Conservation (phyloP, 768 basidiomycete genomes). For the Floccularia luteovirens region DNA sequence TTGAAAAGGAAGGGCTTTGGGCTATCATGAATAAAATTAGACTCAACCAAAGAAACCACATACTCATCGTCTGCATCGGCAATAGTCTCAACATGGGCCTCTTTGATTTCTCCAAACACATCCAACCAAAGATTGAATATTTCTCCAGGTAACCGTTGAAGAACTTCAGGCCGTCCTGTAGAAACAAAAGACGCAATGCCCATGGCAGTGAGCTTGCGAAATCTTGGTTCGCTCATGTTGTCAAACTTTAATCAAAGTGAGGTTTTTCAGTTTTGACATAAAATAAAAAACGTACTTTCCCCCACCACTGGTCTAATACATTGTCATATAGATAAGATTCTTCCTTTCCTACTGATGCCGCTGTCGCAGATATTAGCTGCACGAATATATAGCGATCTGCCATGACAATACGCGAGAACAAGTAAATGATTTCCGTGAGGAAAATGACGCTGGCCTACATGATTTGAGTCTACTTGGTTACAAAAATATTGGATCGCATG, state of each 20-base stretch:
- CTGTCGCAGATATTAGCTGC: slow-evolving; percentile 60
- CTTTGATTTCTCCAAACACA: slow-evolving; percentile 81
- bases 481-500: not conserved
- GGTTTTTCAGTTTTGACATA: not conserved
- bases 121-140: slow-evolving; percentile 86
- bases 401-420: slow-evolving; percentile 69
- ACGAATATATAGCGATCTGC: slow-evolving; percentile 61
- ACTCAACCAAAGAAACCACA: too few species aligned
- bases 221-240: slow-evolving; percentile 79
- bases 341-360: slow-evolving; percentile 32
- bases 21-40: too few species aligned
- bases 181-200: slow-evolving; percentile 73
- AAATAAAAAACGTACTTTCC: slow-evolving; percentile 44
- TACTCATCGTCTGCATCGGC: slow-evolving; percentile 23
- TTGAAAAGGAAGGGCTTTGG: slow-evolving; percentile 23
- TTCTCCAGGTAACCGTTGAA: slow-evolving; percentile 64
- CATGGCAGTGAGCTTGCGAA: slow-evolving; percentile 80
- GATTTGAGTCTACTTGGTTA: not conserved
- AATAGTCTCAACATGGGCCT: slow-evolving; percentile 36
- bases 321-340: slow-evolving; percentile 56
- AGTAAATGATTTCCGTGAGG: slow-evolving; percentile 63
- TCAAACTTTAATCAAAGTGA: slow-evolving; percentile 55
- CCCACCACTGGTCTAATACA: slow-evolving; percentile 78
- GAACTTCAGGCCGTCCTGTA: slow-evolving; percentile 65
- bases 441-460: slow-evolving; percentile 31